phyloP scores from a whole-genome alignment of 2,329 filamentous ascomycete species.

The Ascochyta lentis region DNA sequence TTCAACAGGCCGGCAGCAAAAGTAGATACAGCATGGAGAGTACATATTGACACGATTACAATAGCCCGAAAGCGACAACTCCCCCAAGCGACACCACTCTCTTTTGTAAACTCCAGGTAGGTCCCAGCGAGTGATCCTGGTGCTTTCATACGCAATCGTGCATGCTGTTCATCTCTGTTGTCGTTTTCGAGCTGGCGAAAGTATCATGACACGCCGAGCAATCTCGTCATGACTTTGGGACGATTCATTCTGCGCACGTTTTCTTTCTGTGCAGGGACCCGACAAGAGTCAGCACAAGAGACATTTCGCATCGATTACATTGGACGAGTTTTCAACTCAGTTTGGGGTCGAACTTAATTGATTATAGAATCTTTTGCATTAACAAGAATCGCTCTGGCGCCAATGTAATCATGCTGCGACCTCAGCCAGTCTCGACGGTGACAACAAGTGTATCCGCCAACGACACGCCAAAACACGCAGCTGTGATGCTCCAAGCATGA shows the following conservation, averaged over 20 bases:
- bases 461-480: constrained; percentile 22
- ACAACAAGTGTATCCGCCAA: constrained; percentile 22
- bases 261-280: too few relatives aligned
- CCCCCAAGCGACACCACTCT: constrained; percentile 17
- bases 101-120: constrained; percentile 5
- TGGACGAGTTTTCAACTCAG: background rate
- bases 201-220: too few relatives aligned
- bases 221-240: too few relatives aligned
- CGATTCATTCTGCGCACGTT: too few relatives aligned
- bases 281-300: too few relatives aligned
- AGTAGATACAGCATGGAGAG: constrained; percentile 20
- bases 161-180: background rate
- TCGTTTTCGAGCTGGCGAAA: too few relatives aligned
- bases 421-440: constrained; percentile 23
- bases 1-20: constrained; percentile 22
- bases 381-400: constrained; percentile 44
- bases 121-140: background rate
- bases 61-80: constrained; percentile 24
- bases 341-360: constrained; percentile 14
- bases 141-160: too few relatives aligned
- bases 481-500: constrained; percentile 36
- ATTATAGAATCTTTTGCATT: constrained; percentile 45
- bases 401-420: constrained; percentile 32
- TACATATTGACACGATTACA: constrained; percentile 17
- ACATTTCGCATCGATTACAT: too few relatives aligned